These are phyloP conservation scores for Malassezia nana DNA, from an alignment of 1,284 basidiomycete species.

Conservation along the genomic window DNA sequence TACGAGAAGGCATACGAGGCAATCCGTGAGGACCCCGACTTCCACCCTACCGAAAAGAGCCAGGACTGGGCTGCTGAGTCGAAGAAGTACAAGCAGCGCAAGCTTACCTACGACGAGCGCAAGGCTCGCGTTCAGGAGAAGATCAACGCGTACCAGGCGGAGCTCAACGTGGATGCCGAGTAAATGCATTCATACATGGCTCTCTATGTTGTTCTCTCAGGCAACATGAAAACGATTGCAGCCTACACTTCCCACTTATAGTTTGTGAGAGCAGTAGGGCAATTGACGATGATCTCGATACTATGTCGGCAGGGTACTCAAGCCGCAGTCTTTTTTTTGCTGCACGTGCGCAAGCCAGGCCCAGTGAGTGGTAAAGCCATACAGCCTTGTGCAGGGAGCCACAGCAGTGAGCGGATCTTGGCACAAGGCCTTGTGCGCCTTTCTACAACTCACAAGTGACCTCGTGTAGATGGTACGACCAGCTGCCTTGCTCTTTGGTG, in stretches of 20 bases:
- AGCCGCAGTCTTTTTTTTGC: not conserved
- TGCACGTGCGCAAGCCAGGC: not conserved
- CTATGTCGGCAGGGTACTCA: not conserved
- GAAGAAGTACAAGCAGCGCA: constrained; percentile 62
- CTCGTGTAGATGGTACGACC: not conserved
- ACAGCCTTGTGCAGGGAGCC: not conserved
- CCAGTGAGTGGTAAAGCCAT: not conserved
- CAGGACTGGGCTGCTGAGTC: constrained; percentile 85
- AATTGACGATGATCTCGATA: constrained; percentile 8
- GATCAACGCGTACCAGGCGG: constrained; percentile 37
- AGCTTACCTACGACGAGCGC: constrained; percentile 65
- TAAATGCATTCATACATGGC: not conserved
- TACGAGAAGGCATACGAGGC: constrained; percentile 68
- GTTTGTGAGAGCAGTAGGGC: constrained; percentile 4
- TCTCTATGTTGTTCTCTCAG: not conserved
- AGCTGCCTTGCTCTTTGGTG: not conserved
- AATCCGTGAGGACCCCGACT: constrained; percentile 86
- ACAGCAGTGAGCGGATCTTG: not conserved
- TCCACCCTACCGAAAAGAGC: constrained; percentile 82
- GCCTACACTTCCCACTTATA: not conserved
- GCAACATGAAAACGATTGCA: constrained; percentile 3
- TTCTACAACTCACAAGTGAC: not conserved
- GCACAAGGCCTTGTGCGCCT: not conserved
- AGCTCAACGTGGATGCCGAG: constrained; percentile 12
- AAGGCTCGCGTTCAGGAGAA: constrained; percentile 43